These are phyloP conservation scores for Sonneratia alba DNA, from an alignment of 345 rosid genomes.

Conservation along the genomic window DNA sequence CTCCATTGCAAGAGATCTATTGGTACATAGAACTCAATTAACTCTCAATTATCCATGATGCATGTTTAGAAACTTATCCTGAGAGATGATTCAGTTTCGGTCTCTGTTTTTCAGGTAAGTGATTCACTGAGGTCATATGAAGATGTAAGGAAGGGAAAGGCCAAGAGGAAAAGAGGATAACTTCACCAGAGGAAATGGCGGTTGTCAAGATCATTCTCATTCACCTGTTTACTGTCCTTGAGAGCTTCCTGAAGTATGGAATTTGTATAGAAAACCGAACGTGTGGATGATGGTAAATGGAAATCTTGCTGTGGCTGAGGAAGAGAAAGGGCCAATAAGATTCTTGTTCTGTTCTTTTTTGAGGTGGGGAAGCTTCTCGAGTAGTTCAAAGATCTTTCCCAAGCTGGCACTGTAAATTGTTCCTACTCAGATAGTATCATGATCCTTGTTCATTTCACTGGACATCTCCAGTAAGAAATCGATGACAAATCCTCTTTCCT, in stretches of 20 bases:
- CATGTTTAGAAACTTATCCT: neutral
- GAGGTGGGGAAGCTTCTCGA: neutral
- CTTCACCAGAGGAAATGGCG: neutral
- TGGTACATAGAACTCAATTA: conserved; percentile 4
- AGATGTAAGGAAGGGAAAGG: neutral
- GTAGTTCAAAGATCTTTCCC: neutral
- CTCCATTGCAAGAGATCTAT: conserved; percentile 23
- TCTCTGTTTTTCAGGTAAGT: neutral
- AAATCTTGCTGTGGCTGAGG: neutral
- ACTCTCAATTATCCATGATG: neutral
- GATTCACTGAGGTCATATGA: neutral
- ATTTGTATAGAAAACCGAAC: neutral
- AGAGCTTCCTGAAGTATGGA: neutral
- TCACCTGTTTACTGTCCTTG: too few species aligned
- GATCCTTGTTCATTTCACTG: neutral
- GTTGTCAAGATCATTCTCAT: conserved; percentile 1
- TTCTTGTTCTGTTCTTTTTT: neutral
- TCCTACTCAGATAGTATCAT: neutral
- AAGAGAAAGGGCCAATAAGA: neutral
- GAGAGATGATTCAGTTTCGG: neutral
- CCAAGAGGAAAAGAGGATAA: neutral
- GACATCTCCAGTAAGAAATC: neutral
- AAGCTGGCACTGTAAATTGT: neutral
- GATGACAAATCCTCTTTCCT: too few species aligned
- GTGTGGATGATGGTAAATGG: neutral